Base-by-base conservation (phyloP, 805 yeast genomes). In the Allodekkera sacchari region DNA sequence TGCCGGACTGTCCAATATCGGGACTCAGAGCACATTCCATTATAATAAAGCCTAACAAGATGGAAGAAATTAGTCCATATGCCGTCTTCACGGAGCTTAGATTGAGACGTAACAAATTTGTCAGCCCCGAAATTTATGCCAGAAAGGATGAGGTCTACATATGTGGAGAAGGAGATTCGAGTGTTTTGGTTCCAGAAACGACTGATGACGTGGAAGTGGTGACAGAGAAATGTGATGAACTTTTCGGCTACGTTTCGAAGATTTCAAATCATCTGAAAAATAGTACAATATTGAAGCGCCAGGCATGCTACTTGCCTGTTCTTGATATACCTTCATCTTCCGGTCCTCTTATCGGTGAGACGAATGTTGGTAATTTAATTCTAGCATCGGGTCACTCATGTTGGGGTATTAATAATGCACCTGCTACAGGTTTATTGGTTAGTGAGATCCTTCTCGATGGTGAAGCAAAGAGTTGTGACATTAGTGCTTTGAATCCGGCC, bases 401-500 rank as follows among this genome's bases (percentile, higher is more conserved):
- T 59, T 89, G 98, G 98, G 98, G 98, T 15, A 92, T 89, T 41
- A 92, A 89, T 60, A 89, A 92, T 56, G 96, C 96, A 0, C 96
- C 96, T 1, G 96, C 83, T 4, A 88, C 96, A 0, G 98, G 98
- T n/a, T 76, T 84, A 50, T 68, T 92, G 23, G 70, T 89, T 77
- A 77, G 95, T 41, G 97, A 89, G 58, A 48, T 89, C 33, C 55
- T 89, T 28, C 55, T 89, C 27, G 96, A 89, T 31, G 97, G 96
- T 9, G 74, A 72, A 42, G 80, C 81, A 7, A 65, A 58, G 22
- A 72, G 84, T 37, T 92, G 95, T 17, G 84, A 82, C 51, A 73
- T 88, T 18, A 67, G 78, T 20, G 82, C 88, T 5, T 66, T 92
- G 33, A 94, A 85, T 52, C 98, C 98, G 12, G 69, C 82, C 28